Conservation (phyloP, 2,329 filamentous ascomycete species). For the Colletotrichum acutatum region DNA sequence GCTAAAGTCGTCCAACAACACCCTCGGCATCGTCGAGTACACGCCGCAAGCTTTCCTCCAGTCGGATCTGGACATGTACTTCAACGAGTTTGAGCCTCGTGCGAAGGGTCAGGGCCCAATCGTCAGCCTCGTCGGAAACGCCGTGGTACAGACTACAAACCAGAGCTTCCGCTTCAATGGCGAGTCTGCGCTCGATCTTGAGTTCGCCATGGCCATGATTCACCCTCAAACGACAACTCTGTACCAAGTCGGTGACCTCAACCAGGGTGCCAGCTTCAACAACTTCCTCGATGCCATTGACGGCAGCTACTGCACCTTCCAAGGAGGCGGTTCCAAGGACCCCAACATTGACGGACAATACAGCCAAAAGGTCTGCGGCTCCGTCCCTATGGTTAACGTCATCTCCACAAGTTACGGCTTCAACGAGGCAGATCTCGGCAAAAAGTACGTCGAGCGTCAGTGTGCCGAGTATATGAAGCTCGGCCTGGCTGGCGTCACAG, state of each 20-base stretch:
- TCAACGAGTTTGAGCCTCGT: conserved; percentile 52
- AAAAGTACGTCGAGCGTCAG: conserved; percentile 61
- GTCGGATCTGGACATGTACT: conserved; percentile 60
- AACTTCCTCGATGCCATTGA: conserved; percentile 59
- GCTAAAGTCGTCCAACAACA: conserved; percentile 51
- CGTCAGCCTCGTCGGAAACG: conserved; percentile 59
- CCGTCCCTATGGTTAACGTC: conserved; percentile 58
- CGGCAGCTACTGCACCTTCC: conserved; percentile 54
- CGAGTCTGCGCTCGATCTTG: conserved; percentile 65
- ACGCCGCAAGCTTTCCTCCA: conserved; percentile 62
- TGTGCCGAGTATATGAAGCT: conserved; percentile 69
- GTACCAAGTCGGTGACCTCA: conserved; percentile 54
- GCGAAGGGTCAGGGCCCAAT: conserved; percentile 57
- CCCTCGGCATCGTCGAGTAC: conserved; percentile 64
- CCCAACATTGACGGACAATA: conserved; percentile 52
- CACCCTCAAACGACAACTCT: conserved; percentile 62
- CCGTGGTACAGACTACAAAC: conserved; percentile 50
- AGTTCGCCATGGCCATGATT: conserved; percentile 64
- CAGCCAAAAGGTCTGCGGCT: conserved; percentile 57
- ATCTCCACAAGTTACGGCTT: conserved; percentile 65
- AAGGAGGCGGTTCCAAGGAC: conserved; percentile 49
- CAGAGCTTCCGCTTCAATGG: conserved; percentile 43
- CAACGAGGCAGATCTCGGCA: conserved; percentile 61
- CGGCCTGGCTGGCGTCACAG: conserved; percentile 60
- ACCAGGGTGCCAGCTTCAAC: conserved; percentile 53